Base-by-base conservation (phyloP, 202 grass and related monocot species). In the Zoysia matrella region DNA sequence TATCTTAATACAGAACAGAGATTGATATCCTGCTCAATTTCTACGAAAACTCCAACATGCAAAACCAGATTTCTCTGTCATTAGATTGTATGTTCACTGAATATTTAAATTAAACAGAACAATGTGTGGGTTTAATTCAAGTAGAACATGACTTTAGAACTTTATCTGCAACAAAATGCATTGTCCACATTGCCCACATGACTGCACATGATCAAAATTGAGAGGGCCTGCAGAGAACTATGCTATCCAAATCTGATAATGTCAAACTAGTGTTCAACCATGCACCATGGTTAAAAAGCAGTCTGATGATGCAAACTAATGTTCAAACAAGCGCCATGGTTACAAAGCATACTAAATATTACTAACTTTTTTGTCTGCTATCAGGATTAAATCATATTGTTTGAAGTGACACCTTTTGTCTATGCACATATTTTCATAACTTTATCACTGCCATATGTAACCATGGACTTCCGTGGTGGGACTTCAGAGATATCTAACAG, bases 1-100 rank as follows among this genome's bases (percentile, higher is more conserved):
- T 86, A 86, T 74, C 68, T 69, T 82, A 49, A 79, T 82, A 62
- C 53, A 73, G 3, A 69, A 73, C 53, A 73, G 5, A 73, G 44
- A 61, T 74, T 69, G 62, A 15, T 63, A 58, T 5, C 58, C 22
- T 9, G 3, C 42, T 41, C 11, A 67, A 78, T 7, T 84, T 62
- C 52, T 68, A 54, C 78, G 62, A 11, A 72, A 69, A 82, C 53
- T 14, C 74, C 52, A 47, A 79, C 69, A 78, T 90, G 69, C 39
- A 74, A 86, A 86, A 61, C 61, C 47, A 74, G 70, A 82, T 83
- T 61, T 58, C 0, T 67, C n/a, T 42, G 41, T 78, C 10, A 82
- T 8, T 11, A 63, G 22, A 67, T n/a, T 15, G 12, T 0, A 45
- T 72, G 40, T 53, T 22, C 22, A 73, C 53, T 81, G 16, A 68